phyloP scores from a whole-genome alignment of 2,329 filamentous ascomycete genomes.

The Tolypocladium guangdongense region DNA sequence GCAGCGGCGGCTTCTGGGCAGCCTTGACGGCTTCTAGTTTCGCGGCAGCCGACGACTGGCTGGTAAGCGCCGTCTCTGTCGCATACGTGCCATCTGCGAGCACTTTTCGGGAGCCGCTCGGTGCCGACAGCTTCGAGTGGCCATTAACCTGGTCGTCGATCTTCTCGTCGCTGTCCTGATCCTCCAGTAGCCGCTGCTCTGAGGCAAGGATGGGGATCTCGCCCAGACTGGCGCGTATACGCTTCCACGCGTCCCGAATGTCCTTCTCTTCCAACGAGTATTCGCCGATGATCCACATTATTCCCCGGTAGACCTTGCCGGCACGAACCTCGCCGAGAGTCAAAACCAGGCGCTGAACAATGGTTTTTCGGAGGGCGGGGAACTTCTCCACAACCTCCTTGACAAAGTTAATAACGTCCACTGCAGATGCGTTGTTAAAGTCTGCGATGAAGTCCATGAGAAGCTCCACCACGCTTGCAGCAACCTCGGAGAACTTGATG shows the following conservation, averaged over 20 bases:
- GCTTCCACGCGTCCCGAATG: slow-evolving; percentile 93
- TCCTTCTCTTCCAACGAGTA: slow-evolving; percentile 91
- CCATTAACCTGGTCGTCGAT: slow-evolving; percentile 63
- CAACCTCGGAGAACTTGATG: slow-evolving; percentile 98
- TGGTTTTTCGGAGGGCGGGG: slow-evolving; percentile 75
- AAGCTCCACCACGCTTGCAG: slow-evolving; percentile 88
- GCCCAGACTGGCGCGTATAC: slow-evolving; percentile 83
- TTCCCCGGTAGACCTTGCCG: slow-evolving; percentile 93
- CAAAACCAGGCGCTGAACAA: slow-evolving; percentile 78
- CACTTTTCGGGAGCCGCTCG: slow-evolving; percentile 80
- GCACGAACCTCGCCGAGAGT: slow-evolving; percentile 89
- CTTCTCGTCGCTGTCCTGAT: slow-evolving; percentile 62
- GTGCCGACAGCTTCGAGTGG: slow-evolving; percentile 61
- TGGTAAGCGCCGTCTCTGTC: slow-evolving; percentile 91
- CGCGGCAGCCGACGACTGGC: slow-evolving; percentile 78
- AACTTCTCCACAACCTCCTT: slow-evolving; percentile 99
- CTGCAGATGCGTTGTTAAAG: slow-evolving; percentile 92
- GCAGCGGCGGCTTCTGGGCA: slow-evolving; percentile 87
- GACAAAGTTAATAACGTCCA: slow-evolving; percentile 96
- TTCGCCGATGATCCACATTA: slow-evolving; percentile 95
- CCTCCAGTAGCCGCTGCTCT: slow-evolving; percentile 83
- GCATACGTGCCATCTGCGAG: slow-evolving; percentile 95
- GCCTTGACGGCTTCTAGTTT: slow-evolving; percentile 94
- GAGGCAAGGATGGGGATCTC: slow-evolving; percentile 96
- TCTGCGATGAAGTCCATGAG: slow-evolving; percentile 99